These are phyloP conservation scores for Fusarium hainanense DNA, from an alignment of 2,329 filamentous ascomycete genomes.

Conservation along the genomic window DNA sequence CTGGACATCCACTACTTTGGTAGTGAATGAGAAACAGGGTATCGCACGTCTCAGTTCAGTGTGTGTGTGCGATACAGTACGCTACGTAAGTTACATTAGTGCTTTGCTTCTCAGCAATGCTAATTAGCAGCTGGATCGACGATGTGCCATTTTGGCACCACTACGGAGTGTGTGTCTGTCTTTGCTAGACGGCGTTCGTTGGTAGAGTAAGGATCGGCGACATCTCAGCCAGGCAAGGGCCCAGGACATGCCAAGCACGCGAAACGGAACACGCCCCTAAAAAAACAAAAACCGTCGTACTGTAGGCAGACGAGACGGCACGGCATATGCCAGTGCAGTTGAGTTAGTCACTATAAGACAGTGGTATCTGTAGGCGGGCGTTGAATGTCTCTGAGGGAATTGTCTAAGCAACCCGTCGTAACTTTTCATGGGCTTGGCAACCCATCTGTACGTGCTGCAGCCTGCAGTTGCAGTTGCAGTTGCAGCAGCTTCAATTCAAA, in stretches of 20 bases:
- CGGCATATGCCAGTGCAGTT: slow-evolving; percentile 8
- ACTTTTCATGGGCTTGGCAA: slow-evolving; percentile 8
- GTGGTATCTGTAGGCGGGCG: background rate
- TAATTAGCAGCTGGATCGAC: slow-evolving; percentile 27
- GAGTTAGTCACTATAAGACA: background rate
- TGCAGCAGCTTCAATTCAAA: background rate
- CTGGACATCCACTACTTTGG: background rate
- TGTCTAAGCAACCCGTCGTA: slow-evolving; percentile 14
- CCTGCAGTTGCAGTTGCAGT: background rate
- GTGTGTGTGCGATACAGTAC: slow-evolving; percentile 1
- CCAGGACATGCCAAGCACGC: slow-evolving; percentile 22
- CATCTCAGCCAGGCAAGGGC: background rate
- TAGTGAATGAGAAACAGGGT: slow-evolving; percentile 17
- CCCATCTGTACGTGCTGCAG: background rate
- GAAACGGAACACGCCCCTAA: slow-evolving; percentile 21
- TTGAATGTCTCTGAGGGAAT: slow-evolving; percentile 6
- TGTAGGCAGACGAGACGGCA: background rate
- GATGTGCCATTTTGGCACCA: slow-evolving; percentile 11
- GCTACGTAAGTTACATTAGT: slow-evolving; percentile 22
- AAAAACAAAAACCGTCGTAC: background rate
- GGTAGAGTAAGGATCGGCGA: slow-evolving; percentile 32
- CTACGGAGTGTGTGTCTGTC: slow-evolving; percentile 13
- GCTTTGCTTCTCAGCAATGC: slow-evolving; percentile 4
- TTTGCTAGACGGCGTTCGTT: slow-evolving; percentile 22
- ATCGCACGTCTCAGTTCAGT: slow-evolving; percentile 15